Percentiles rank a stretch among this genome's conserved stretches.
These are phyloP conservation scores for Metschnikowia noctiluminum DNA, from an alignment of 805 yeast genomes.

Conservation along the genomic window DNA sequence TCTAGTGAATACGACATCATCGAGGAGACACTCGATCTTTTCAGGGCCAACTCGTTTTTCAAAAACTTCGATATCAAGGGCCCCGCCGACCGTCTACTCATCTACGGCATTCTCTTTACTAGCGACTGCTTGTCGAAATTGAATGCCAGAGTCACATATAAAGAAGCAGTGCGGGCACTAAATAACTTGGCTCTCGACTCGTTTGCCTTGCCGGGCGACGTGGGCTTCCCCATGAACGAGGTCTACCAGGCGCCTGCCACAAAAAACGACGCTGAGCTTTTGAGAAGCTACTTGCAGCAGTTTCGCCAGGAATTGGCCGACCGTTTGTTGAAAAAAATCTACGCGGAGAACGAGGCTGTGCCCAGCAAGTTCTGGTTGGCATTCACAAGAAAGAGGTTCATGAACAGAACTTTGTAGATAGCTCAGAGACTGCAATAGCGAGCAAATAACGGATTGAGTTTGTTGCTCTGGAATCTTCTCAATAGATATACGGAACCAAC, in stretches of 20 bases:
- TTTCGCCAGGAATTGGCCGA: constrained; percentile 91
- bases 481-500: constrained; percentile 28
- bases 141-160: constrained; percentile 43
- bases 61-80: constrained; percentile 96
- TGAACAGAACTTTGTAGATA: constrained; percentile 76
- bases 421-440: too few species aligned
- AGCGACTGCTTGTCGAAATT: constrained; percentile 79
- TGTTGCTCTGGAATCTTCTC: background rate
- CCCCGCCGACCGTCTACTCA: constrained; percentile 85
- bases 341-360: constrained; percentile 48
- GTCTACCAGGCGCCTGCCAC: constrained; percentile 70
- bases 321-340: constrained; percentile 72
- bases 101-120: constrained; percentile 87
- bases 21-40: constrained; percentile 87
- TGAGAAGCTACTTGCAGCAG: constrained; percentile 81
- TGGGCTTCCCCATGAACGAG: constrained; percentile 88
- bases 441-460: too few species aligned
- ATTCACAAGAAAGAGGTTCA: constrained; percentile 88
- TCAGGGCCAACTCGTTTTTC: constrained; percentile 94
- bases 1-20: constrained; percentile 76
- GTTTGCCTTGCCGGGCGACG: constrained; percentile 91
- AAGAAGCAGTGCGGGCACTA: constrained; percentile 64
- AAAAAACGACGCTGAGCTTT: constrained; percentile 71
- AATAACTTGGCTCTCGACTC: constrained; percentile 84
- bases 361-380: constrained; percentile 97